A percentile compares a stretch with the other conserved stretches of the same genome.
Evolutionary conservation across 306 rosid species (phyloP).

Genomic region (Acacia acuminata): DNA sequence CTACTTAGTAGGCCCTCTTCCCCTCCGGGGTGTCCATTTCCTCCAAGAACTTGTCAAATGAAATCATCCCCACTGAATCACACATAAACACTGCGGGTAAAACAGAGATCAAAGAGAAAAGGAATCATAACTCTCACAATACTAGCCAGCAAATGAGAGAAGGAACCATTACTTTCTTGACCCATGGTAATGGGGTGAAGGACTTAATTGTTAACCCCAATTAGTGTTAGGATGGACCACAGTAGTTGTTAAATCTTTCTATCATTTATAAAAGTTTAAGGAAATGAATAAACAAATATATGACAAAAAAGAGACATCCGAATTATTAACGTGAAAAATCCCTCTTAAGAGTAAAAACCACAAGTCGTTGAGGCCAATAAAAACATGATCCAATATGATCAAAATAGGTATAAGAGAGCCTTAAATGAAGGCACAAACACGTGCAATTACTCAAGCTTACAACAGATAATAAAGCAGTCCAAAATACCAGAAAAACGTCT

Average conservation of each 20-base stretch:
- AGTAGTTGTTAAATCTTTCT: too few relatives aligned
- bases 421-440: too few relatives aligned
- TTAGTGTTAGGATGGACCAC: too few relatives aligned
- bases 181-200: neutral
- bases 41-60: neutral
- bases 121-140: neutral
- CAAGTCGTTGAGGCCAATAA: rapidly evolving
- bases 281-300: too few relatives aligned
- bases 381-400: too few relatives aligned
- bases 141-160: neutral
- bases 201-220: neutral
- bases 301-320: rapidly evolving
- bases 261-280: too few relatives aligned
- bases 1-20: neutral
- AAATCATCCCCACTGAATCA: neutral
- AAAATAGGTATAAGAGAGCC: too few relatives aligned
- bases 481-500: too few relatives aligned
- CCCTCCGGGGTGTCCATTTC: neutral
- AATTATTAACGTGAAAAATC: too few relatives aligned
- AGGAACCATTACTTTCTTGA: neutral
- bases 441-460: too few relatives aligned
- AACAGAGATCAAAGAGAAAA: neutral
- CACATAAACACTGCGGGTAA: neutral
- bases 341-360: too few relatives aligned
- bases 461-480: too few relatives aligned